These are phyloP conservation scores for Wickerhamiella kazuoi DNA, from an alignment of 805 yeast genomes.

Conservation along the genomic window DNA sequence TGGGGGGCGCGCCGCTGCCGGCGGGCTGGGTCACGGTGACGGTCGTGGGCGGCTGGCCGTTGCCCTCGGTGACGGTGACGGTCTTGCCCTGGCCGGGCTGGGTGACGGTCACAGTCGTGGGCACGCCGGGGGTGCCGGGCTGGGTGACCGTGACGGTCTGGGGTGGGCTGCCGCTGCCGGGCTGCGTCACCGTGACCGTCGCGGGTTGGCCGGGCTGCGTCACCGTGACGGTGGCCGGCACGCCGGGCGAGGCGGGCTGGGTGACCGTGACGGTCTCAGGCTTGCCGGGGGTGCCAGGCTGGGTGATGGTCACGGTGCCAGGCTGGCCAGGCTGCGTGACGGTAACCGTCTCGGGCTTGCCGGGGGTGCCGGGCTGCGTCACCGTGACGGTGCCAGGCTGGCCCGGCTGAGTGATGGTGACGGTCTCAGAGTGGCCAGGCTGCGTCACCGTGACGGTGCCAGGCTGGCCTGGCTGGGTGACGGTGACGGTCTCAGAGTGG, in stretches of 20 bases:
- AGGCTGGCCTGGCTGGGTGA: constrained; percentile 4
- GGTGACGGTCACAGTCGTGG: constrained; percentile 4
- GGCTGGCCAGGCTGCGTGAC: neutral
- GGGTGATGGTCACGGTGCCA: neutral
- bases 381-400: neutral
- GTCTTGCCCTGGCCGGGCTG: constrained; percentile 1
- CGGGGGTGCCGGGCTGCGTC: neutral
- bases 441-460: neutral
- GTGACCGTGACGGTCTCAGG: constrained; percentile 3
- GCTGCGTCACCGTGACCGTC: neutral
- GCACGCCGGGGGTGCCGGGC: neutral
- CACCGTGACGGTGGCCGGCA: constrained; percentile 1
- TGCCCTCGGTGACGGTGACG: constrained; percentile 8
- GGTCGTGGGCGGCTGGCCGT: constrained; percentile 6
- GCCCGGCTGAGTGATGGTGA: neutral
- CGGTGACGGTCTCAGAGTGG: constrained; percentile 1
- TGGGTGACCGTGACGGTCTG: neutral
- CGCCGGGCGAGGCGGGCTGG: neutral
- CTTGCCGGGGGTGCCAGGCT: neutral
- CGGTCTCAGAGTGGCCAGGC: neutral
- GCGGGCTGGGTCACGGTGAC: constrained; percentile 12
- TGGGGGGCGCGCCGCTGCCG: constrained; percentile 7
- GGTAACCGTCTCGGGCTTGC: too few species aligned
- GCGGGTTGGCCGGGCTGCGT: constrained; percentile 3
- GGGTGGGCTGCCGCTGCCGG: neutral